Evolutionary conservation across 192 early-diverging fungal species (phyloP).

Genomic region (Umbelopsis sp.): DNA sequence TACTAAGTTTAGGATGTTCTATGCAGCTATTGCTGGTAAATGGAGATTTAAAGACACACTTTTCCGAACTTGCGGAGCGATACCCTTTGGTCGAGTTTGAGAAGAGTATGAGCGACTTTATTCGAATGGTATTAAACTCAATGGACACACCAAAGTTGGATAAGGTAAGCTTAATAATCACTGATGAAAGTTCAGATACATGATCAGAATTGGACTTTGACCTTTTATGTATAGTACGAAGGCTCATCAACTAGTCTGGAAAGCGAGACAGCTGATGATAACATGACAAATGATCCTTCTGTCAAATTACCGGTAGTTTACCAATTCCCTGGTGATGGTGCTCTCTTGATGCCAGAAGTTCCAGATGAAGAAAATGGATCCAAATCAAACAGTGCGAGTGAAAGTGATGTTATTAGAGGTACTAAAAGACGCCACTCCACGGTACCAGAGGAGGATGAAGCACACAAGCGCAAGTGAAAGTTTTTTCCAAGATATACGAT

Average conservation of each 20-base stretch:
- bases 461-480: not conserved
- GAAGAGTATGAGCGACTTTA: conserved; percentile 51
- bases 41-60: conserved; percentile 39
- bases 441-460: not conserved
- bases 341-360: conserved; percentile 54
- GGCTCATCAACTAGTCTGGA: not conserved
- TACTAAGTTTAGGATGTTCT: not conserved
- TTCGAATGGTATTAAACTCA: conserved; percentile 44
- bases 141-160: conserved; percentile 49
- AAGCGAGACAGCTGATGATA: not conserved
- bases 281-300: conserved; percentile 28
- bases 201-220: too few species aligned
- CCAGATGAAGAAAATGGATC: conserved; percentile 43
- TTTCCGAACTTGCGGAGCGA: conserved; percentile 39
- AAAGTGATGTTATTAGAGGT: not conserved
- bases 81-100: conserved; percentile 52
- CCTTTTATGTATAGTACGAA: not conserved
- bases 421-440: conserved; percentile 6
- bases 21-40: conserved; percentile 41
- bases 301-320: conserved; percentile 38
- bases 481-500: not conserved
- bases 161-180: conserved; percentile 31
- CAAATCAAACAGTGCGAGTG: not conserved
- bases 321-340: conserved; percentile 50
- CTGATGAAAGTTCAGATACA: not conserved